These are phyloP conservation scores for Erodium trifolium DNA, from an alignment of 441 rosid species.

Conservation along the genomic window DNA sequence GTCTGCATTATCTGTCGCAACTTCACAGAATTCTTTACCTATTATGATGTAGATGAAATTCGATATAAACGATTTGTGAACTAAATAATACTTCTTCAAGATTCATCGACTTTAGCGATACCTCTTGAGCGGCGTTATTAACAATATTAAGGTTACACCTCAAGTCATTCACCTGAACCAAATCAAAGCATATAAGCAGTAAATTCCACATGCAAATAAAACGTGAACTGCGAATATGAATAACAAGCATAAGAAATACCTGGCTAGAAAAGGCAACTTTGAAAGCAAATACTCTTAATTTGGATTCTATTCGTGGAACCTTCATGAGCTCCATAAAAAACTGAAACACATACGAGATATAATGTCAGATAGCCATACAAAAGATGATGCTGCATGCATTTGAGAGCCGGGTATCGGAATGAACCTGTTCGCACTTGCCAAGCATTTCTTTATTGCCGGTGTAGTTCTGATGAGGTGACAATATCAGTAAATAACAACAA, in stretches of 20 bases:
- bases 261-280: constrained; percentile 80
- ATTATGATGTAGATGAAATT: constrained; percentile 21
- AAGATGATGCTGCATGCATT: constrained; percentile 13
- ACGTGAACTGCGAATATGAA: constrained; percentile 12
- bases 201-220: not conserved
- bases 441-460: constrained; percentile 81
- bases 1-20: constrained; percentile 98
- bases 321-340: constrained; percentile 89
- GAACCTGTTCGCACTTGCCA: constrained; percentile 96
- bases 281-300: constrained; percentile 89
- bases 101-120: constrained; percentile 24
- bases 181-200: constrained; percentile 17
- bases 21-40: constrained; percentile 88
- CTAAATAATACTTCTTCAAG: constrained; percentile 12
- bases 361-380: constrained; percentile 22
- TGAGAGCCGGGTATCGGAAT: constrained; percentile 20
- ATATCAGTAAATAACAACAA: constrained; percentile 17
- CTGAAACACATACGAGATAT: constrained; percentile 35
- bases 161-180: constrained; percentile 69
- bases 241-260: constrained; percentile 30
- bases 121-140: constrained; percentile 75
- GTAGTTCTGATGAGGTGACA: constrained; percentile 55
- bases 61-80: constrained; percentile 13
- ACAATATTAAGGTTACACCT: constrained; percentile 56
- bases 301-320: constrained; percentile 94